A percentile compares a stretch with the other conserved stretches of the same genome.
phyloP scores from a whole-genome alignment of 2,329 filamentous ascomycete genomes.

The Pseudogymnoascus sp. region DNA sequence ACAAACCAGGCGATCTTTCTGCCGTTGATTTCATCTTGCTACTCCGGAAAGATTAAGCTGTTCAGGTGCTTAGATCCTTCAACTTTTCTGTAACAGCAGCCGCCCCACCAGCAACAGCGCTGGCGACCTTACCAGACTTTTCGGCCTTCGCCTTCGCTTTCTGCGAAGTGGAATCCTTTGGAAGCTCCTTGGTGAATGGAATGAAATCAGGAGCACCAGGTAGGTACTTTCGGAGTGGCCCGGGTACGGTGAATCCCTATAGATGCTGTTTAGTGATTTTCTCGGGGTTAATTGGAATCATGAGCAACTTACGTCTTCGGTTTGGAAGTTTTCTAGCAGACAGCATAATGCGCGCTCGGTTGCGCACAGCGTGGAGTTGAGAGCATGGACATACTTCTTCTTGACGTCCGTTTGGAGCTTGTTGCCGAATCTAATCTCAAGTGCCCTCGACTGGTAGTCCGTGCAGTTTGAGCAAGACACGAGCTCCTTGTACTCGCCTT shows the following conservation, averaged over 20 bases:
- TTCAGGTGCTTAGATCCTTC: slow-evolving; percentile 23
- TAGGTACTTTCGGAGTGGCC: slow-evolving; percentile 80
- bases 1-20: background rate
- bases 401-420: slow-evolving; percentile 78
- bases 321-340: slow-evolving; percentile 95
- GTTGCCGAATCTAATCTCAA: slow-evolving; percentile 84
- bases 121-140: slow-evolving; percentile 24
- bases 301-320: slow-evolving; percentile 54
- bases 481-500: slow-evolving; percentile 96
- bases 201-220: slow-evolving; percentile 85
- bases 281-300: background rate
- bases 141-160: slow-evolving; percentile 37
- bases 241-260: slow-evolving; percentile 69
- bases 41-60: background rate
- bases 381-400: slow-evolving; percentile 90
- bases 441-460: slow-evolving; percentile 88
- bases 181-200: slow-evolving; percentile 76
- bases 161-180: slow-evolving; percentile 61
- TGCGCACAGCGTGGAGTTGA: slow-evolving; percentile 84
- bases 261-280: slow-evolving; percentile 18
- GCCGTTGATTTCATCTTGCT: background rate
- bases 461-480: slow-evolving; percentile 98
- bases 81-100: slow-evolving; percentile 29
- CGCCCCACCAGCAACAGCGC: slow-evolving; percentile 18
- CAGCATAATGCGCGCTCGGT: slow-evolving; percentile 91